Percentiles rank a stretch among this genome's conserved stretches.
phyloP scores from a whole-genome alignment of 106 monocot genomes.

The Platanthera zijinensis region DNA sequence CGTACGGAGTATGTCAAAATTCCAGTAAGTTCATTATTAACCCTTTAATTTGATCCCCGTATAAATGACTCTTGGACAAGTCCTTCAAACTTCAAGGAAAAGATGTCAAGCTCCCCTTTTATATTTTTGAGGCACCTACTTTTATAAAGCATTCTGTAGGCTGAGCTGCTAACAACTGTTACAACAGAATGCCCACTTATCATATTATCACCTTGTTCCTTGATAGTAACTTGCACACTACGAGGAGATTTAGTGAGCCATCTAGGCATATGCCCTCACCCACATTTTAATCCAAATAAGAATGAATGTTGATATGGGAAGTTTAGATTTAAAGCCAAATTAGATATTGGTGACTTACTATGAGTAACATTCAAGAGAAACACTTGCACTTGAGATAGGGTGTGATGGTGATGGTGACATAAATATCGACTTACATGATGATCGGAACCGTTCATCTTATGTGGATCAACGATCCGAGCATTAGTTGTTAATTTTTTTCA shows the following conservation, averaged over 20 bases:
- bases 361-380: not conserved
- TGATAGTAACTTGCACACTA: not conserved
- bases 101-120: not conserved
- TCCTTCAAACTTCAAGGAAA: not conserved
- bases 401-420: no score
- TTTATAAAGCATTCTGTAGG: no score
- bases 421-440: no score
- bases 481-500: no score
- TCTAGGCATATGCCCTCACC: not conserved
- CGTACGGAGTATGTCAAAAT: constrained; percentile 29
- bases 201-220: not conserved
- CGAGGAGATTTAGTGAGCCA: not conserved
- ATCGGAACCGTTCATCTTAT: no score
- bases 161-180: no score
- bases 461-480: no score
- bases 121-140: not conserved
- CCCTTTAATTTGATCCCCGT: not conserved
- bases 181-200: no score
- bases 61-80: not conserved
- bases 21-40: constrained; percentile 26
- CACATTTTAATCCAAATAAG: not conserved
- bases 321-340: not conserved
- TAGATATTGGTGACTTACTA: not conserved
- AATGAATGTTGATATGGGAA: not conserved
- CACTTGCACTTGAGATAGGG: no score